Evolutionary conservation across 2,329 filamentous ascomycete species (phyloP).

Genomic region (Pseudopyrenochaeta lycopersici): DNA sequence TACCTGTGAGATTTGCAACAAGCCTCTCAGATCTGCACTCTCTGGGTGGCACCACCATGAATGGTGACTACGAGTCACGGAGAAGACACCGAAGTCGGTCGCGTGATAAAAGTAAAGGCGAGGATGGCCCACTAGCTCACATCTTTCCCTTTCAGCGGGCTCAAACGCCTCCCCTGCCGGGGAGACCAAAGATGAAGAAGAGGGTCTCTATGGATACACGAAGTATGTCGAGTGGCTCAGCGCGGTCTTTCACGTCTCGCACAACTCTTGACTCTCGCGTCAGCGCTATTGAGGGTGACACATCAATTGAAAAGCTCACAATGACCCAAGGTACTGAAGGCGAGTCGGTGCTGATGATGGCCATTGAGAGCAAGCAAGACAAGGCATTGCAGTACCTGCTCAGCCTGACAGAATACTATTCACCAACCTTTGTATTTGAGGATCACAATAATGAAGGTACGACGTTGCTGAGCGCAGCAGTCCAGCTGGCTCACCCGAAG

Average conservation of each 20-base stretch:
- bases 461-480: slow-evolving; percentile 86
- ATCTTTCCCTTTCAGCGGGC: slow-evolving; percentile 89
- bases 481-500: slow-evolving; percentile 81
- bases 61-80: slow-evolving; percentile 37
- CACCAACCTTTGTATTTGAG: slow-evolving; percentile 73
- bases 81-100: slow-evolving; percentile 31
- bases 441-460: slow-evolving; percentile 92
- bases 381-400: slow-evolving; percentile 82
- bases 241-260: slow-evolving; percentile 81
- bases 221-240: slow-evolving; percentile 87
- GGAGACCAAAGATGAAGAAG: slow-evolving; percentile 70
- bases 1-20: slow-evolving; percentile 44
- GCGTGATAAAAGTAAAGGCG: slow-evolving; percentile 21
- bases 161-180: slow-evolving; percentile 55
- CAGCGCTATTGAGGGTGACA: slow-evolving; percentile 84
- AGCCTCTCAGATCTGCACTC: slow-evolving; percentile 39
- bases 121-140: slow-evolving; percentile 69
- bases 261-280: slow-evolving; percentile 71
- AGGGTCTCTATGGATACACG: slow-evolving; percentile 87
- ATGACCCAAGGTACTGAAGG: slow-evolving; percentile 76
- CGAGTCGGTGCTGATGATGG: slow-evolving; percentile 77
- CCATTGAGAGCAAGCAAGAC: slow-evolving; percentile 67
- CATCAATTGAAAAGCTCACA: slow-evolving; percentile 79
- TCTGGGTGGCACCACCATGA: slow-evolving; percentile 37
- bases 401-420: slow-evolving; percentile 78